These are phyloP conservation scores for Phytomonas sp. DNA, from an alignment of 208 protist species.

Conservation along the genomic window DNA sequence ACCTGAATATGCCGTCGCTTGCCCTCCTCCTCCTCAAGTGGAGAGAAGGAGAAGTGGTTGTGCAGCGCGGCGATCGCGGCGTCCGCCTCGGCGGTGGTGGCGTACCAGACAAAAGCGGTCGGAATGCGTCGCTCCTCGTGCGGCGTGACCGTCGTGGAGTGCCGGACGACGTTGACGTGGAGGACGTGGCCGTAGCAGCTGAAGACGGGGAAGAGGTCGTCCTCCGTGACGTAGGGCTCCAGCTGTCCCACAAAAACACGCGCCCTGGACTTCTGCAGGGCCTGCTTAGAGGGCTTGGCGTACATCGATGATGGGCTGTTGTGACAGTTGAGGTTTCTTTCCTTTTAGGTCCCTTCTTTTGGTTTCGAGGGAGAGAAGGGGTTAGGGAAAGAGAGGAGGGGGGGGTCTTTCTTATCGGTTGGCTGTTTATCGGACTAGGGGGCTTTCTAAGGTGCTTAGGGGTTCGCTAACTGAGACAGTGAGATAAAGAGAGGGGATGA, in stretches of 20 bases:
- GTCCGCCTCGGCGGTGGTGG: slow-evolving; percentile 45
- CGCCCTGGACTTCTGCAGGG: slow-evolving; percentile 34
- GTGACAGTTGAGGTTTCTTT: no score
- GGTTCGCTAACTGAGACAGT: no score
- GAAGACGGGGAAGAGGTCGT: slow-evolving; percentile 52
- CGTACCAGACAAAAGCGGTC: slow-evolving; percentile 60
- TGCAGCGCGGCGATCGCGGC: slow-evolving; percentile 60
- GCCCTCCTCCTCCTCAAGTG: slow-evolving; percentile 33
- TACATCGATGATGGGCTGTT: no score
- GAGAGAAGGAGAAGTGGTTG: slow-evolving; percentile 57
- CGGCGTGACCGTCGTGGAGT: slow-evolving; percentile 52
- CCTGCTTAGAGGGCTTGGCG: slow-evolving; percentile 22
- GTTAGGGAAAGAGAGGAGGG: no score
- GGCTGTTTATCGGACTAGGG: no score
- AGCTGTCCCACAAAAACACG: slow-evolving; percentile 62
- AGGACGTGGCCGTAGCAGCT: slow-evolving; percentile 45
- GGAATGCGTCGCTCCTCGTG: slow-evolving; percentile 49
- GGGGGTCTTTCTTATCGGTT: no score
- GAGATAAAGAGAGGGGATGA: no score
- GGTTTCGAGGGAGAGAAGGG: no score
- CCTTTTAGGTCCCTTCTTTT: no score
- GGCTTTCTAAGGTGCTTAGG: no score
- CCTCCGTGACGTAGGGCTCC: slow-evolving; percentile 56
- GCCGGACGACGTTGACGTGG: slow-evolving; percentile 51
- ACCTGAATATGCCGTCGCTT: slow-evolving; percentile 57